These are phyloP conservation scores for Digitaria exilis DNA, from an alignment of 202 grass and related monocot species.

Conservation along the genomic window DNA sequence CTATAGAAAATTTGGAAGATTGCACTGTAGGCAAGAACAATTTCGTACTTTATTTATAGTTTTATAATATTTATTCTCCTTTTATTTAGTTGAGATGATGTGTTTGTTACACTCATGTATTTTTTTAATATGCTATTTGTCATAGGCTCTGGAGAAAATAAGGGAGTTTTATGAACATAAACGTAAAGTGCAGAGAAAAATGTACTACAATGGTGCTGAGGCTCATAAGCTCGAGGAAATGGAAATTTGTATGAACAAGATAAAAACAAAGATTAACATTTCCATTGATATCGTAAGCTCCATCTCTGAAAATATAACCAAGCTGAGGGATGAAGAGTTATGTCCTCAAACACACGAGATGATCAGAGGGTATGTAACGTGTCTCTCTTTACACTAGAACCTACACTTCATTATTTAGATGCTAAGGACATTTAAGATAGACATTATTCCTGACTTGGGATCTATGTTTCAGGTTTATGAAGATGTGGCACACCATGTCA, in stretches of 20 bases:
- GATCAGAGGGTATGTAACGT: constrained; percentile 62
- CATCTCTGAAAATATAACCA: constrained; percentile 64
- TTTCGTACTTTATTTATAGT: not conserved
- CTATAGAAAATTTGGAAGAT: not conserved
- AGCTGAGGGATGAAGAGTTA: constrained; percentile 78
- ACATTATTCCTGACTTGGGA: no score
- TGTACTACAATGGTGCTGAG: constrained; percentile 48
- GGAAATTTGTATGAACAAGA: constrained; percentile 45
- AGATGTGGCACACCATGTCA: constrained; percentile 76
- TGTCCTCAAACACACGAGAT: constrained; percentile 58
- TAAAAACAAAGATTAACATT: constrained; percentile 60
- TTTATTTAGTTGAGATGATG: not conserved
- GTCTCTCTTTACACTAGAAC: not conserved
- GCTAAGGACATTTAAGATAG: no score
- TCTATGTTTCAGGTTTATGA: constrained; percentile 50
- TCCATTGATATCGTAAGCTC: constrained; percentile 50
- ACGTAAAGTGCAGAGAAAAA: constrained; percentile 26
- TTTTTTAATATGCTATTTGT: constrained; percentile 3
- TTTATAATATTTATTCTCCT: not conserved
- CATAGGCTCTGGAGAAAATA: constrained; percentile 69
- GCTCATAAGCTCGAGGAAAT: constrained; percentile 50
- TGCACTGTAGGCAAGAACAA: not conserved
- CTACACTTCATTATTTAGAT: not conserved
- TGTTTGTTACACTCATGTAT: constrained; percentile 2
- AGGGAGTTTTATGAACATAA: constrained; percentile 54